These are phyloP conservation scores for Brassica balearica DNA, from an alignment of 441 rosid genomes.

Conservation along the genomic window DNA sequence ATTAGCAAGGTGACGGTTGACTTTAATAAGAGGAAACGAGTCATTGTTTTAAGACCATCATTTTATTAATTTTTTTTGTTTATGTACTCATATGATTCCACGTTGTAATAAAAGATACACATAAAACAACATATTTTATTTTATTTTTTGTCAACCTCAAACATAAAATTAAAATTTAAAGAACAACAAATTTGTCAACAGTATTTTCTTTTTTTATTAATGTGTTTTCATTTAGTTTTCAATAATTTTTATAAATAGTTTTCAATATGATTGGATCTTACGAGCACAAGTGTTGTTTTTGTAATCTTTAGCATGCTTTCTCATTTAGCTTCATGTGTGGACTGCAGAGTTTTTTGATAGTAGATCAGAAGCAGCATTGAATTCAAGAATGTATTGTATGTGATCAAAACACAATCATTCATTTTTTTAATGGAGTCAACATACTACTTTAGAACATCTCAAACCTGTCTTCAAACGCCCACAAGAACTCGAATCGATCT, in stretches of 20 bases:
- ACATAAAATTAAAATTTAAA: background rate
- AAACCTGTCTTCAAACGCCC: background rate
- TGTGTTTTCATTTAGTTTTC: background rate
- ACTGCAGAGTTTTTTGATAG: no score
- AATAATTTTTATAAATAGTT: background rate
- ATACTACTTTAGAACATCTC: background rate
- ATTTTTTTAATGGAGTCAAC: no score
- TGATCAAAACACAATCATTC: background rate
- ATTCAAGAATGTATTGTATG: background rate
- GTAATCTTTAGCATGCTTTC: background rate
- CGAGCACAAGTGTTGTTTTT: background rate
- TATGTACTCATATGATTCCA: background rate
- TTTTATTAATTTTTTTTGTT: background rate
- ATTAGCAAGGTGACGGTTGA: slow-evolving; percentile 35
- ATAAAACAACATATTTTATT: background rate
- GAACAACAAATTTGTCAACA: background rate
- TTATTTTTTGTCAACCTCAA: slow-evolving; percentile 1
- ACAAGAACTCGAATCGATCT: background rate
- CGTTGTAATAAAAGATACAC: background rate
- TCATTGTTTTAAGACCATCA: background rate
- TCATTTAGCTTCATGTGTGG: background rate
- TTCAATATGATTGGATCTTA: background rate
- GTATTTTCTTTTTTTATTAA: background rate
- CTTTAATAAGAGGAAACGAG: background rate
- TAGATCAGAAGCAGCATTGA: no score